Percentiles rank a stretch among this genome's conserved stretches.
These are phyloP conservation scores for Fusarium redolens DNA, from an alignment of 2,329 filamentous ascomycete species.

Conservation along the genomic window DNA sequence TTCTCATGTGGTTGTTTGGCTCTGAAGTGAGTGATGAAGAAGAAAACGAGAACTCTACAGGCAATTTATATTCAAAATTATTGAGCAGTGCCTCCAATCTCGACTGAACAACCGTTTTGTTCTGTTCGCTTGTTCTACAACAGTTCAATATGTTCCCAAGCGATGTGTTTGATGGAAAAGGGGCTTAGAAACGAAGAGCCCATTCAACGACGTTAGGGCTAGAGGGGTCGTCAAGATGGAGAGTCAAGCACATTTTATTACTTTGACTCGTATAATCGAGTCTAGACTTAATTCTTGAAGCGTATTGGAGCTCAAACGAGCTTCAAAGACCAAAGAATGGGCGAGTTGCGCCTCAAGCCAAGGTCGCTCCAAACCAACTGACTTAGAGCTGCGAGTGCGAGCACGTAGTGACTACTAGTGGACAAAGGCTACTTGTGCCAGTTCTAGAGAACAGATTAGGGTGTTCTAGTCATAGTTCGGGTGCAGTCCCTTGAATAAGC, in stretches of 20 bases:
- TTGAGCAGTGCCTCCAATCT: not conserved
- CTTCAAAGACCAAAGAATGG: too few relatives aligned
- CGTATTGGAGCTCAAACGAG: not conserved
- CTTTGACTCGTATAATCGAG: accelerated
- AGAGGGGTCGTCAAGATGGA: too few relatives aligned
- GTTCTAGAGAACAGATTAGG: not conserved
- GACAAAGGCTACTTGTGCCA: not conserved
- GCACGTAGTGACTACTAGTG: accelerated
- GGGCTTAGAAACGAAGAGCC: not conserved
- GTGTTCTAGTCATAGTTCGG: not conserved
- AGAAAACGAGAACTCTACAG: not conserved
- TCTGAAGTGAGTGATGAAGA: not conserved
- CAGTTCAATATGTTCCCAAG: not conserved
- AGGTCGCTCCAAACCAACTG: not conserved
- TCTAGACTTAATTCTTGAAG: accelerated
- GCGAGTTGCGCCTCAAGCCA: not conserved
- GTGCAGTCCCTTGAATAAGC: not conserved
- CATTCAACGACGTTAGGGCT: not conserved
- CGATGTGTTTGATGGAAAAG: not conserved
- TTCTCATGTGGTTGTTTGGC: not conserved
- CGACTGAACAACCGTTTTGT: not conserved
- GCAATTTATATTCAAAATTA: not conserved
- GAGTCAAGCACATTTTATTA: too few relatives aligned
- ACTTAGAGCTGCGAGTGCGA: not conserved
- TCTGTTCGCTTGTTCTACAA: not conserved